Conservation (phyloP, 768 basidiomycete genomes). For the Tubosaeta sp. region DNA sequence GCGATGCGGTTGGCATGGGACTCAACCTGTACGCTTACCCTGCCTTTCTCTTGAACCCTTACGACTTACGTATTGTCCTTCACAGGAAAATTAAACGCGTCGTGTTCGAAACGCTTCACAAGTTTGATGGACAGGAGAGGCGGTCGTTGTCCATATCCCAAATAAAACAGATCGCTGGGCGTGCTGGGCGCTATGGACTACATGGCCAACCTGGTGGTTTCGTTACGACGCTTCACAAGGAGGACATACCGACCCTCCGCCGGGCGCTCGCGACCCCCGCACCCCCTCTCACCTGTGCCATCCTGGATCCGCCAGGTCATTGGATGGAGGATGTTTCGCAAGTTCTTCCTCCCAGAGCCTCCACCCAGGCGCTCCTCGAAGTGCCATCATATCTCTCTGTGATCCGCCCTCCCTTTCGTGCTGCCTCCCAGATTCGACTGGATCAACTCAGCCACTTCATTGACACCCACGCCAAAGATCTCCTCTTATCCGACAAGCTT, state of each 20-base stretch:
- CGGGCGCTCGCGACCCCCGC: constrained; percentile 51
- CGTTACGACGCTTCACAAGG: constrained; percentile 64
- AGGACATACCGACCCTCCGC: constrained; percentile 59
- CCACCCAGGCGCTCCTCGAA: constrained; percentile 42
- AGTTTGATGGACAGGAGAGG: constrained; percentile 52
- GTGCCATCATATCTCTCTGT: constrained; percentile 47
- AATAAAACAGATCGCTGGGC: constrained; percentile 91
- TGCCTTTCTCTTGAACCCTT: neutral
- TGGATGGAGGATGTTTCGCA: constrained; percentile 29
- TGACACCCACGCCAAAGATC: constrained; percentile 34
- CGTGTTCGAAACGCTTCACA: constrained; percentile 67
- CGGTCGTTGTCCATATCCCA: constrained; percentile 61
- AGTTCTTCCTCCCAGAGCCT: constrained; percentile 41
- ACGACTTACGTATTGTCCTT: neutral
- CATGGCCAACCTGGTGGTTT: constrained; percentile 55
- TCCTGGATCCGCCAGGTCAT: constrained; percentile 33
- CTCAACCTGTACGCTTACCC: constrained; percentile 74
- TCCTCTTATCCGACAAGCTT: constrained; percentile 43
- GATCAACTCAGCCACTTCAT: constrained; percentile 39
- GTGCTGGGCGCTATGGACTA: constrained; percentile 86
- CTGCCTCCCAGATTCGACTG: constrained; percentile 24
- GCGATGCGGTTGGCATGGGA: constrained; percentile 97
- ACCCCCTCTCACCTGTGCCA: constrained; percentile 48
- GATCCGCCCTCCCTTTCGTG: constrained; percentile 42
- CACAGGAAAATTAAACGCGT: constrained; percentile 86